Conservation (phyloP, 78 protist species). For the Isochrysis galbana region DNA sequence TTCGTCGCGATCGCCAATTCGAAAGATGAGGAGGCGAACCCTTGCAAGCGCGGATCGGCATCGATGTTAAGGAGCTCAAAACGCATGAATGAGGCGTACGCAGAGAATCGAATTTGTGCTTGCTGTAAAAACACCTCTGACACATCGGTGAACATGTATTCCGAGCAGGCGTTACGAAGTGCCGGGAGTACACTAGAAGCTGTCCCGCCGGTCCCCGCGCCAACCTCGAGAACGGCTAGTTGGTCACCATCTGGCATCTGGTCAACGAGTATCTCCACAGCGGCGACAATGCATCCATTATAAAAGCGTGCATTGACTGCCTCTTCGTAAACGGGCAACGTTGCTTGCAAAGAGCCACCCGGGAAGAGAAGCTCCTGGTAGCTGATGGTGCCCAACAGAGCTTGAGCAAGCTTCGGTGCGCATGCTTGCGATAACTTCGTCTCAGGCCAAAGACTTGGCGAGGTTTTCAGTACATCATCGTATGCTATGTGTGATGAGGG, state of each 20-base stretch:
- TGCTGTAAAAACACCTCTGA: neutral
- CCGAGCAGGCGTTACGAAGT: neutral
- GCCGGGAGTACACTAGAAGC: neutral
- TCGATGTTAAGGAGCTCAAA: neutral
- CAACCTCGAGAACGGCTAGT: neutral
- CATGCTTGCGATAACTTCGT: neutral
- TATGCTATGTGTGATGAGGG: neutral
- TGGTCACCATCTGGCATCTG: neutral
- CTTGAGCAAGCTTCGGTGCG: neutral
- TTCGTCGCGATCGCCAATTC: neutral
- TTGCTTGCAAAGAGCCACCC: neutral
- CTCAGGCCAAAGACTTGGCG: neutral
- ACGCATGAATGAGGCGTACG: neutral
- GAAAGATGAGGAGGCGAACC: neutral
- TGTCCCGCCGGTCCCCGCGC: neutral
- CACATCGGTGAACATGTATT: neutral
- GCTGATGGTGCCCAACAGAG: neutral
- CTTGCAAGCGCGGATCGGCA: neutral
- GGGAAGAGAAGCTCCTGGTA: constrained; percentile 1
- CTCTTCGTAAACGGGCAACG: neutral
- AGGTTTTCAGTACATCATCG: neutral
- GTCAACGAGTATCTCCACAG: neutral
- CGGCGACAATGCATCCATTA: neutral
- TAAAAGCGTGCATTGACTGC: neutral
- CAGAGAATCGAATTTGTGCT: neutral